Conservation (phyloP, 345 rosid species). For the Aurinia saxatilis region DNA sequence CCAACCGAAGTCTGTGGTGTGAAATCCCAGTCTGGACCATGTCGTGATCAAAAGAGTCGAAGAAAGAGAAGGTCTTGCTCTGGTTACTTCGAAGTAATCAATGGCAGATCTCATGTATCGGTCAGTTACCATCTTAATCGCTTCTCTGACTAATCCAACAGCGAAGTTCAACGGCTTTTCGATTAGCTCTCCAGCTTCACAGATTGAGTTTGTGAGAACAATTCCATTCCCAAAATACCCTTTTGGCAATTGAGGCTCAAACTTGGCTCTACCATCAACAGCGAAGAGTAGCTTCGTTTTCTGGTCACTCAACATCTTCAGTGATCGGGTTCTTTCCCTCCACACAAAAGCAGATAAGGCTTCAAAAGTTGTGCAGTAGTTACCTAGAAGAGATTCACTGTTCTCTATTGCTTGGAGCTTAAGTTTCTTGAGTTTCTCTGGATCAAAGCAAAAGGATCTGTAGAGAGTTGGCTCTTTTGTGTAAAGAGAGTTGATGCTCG, state of each 20-base stretch:
- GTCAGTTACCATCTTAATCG: constrained; percentile 71
- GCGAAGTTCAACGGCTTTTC: constrained; percentile 56
- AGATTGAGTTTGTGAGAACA: constrained; percentile 61
- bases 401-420: constrained; percentile 50
- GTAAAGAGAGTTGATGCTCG: constrained; percentile 41
- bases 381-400: constrained; percentile 32
- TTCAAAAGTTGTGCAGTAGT: constrained; percentile 63
- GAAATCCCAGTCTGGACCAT: constrained; percentile 79
- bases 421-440: constrained; percentile 57
- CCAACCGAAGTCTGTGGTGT: constrained; percentile 88
- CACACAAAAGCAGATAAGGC: constrained; percentile 83
- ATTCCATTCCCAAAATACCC: constrained; percentile 91
- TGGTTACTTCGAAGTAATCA: constrained; percentile 80
- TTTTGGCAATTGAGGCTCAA: constrained; percentile 67
- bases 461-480: constrained; percentile 44
- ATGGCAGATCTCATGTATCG: constrained; percentile 91
- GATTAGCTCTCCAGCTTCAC: constrained; percentile 57
- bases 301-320: constrained; percentile 53
- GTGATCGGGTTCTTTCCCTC: constrained; percentile 73
- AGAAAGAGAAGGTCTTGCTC: constrained; percentile 77
- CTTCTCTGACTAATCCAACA: constrained; percentile 54
- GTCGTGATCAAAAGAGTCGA: constrained; percentile 83
- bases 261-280: constrained; percentile 80
- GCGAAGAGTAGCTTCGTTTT: constrained; percentile 80
- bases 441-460: constrained; percentile 65